Percentiles rank a stretch among this genome's conserved stretches.
phyloP scores from a whole-genome alignment of 495 filamentous ascomycete species.

The Bombardia bombarda region DNA sequence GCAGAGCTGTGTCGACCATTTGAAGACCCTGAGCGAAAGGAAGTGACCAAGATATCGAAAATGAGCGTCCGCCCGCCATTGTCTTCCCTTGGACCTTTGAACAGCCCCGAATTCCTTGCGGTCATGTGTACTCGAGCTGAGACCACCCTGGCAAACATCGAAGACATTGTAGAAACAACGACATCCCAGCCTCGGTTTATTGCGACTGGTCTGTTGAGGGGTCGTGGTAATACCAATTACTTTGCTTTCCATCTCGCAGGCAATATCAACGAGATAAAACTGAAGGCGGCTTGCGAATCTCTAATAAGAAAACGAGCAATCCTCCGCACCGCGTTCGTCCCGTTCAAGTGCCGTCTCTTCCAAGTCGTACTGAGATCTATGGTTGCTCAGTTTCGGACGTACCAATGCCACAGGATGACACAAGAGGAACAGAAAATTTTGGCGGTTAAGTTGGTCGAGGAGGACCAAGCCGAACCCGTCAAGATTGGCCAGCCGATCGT shows the following conservation, averaged over 20 bases:
- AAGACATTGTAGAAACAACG: slow-evolving; percentile 49
- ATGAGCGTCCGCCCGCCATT: not conserved
- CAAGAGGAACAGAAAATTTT: slow-evolving; percentile 22
- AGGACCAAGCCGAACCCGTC: slow-evolving; percentile 31
- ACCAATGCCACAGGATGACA: slow-evolving; percentile 31
- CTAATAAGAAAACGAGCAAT: slow-evolving; percentile 47
- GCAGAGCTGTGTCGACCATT: no score
- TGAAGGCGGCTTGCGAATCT: slow-evolving; percentile 33
- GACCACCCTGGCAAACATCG: slow-evolving; percentile 32
- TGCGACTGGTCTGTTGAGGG: slow-evolving; percentile 47
- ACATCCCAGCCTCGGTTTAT: slow-evolving; percentile 55
- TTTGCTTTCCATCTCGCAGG: slow-evolving; percentile 48
- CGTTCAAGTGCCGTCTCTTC: slow-evolving; percentile 43
- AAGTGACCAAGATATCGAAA: not conserved
- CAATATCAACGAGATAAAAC: slow-evolving; percentile 34
- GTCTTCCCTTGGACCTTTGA: no score
- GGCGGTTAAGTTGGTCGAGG: slow-evolving; percentile 1
- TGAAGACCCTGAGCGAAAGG: no score
- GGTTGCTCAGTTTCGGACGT: slow-evolving; percentile 41
- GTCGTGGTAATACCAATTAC: slow-evolving; percentile 38
- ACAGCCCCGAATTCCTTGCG: not conserved
- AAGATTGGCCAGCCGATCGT: slow-evolving; percentile 48
- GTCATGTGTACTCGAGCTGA: not conserved
- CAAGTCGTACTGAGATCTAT: slow-evolving; percentile 54
- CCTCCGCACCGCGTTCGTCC: slow-evolving; percentile 55